These are phyloP conservation scores for Fragosphaeria purpurea DNA, from an alignment of 2,329 filamentous ascomycete genomes.

Conservation along the genomic window DNA sequence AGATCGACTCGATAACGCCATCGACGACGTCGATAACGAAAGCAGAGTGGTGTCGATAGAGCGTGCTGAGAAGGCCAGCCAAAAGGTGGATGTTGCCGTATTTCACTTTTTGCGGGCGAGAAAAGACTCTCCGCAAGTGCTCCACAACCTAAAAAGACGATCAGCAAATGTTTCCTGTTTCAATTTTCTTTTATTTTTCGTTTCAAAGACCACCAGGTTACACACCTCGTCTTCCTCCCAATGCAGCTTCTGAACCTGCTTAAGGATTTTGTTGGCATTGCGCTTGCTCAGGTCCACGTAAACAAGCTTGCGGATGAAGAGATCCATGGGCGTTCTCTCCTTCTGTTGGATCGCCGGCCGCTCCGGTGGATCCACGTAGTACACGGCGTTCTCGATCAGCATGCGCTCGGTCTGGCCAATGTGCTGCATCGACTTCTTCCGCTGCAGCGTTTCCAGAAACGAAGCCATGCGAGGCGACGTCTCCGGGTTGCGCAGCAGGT, in stretches of 20 bases:
- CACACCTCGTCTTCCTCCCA: constrained; percentile 85
- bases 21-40: constrained; percentile 92
- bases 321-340: constrained; percentile 83
- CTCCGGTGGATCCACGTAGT: constrained; percentile 93
- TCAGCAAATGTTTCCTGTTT: not conserved
- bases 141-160: constrained; percentile 17
- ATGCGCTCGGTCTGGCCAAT: constrained; percentile 93
- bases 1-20: constrained; percentile 79
- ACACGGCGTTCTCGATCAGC: constrained; percentile 96
- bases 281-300: constrained; percentile 92
- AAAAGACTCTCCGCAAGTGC: constrained; percentile 75
- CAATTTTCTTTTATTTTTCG: no score
- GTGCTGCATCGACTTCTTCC: constrained; percentile 93
- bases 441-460: constrained; percentile 87
- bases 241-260: constrained; percentile 88
- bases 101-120: constrained; percentile 93
- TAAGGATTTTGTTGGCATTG: constrained; percentile 86
- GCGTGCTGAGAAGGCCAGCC: constrained; percentile 75
- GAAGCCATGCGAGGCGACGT: constrained; percentile 88
- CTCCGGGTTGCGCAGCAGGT: constrained; percentile 83
- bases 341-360: constrained; percentile 93
- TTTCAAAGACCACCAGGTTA: no score
- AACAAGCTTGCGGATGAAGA: constrained; percentile 85
- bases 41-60: constrained; percentile 84
- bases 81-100: constrained; percentile 94